Evolutionary conservation across 352 stramenopile genomes (phyloP), one percentile per base, ranked within the genome.

Genomic region (Thraustochytrium striatum): DNA sequence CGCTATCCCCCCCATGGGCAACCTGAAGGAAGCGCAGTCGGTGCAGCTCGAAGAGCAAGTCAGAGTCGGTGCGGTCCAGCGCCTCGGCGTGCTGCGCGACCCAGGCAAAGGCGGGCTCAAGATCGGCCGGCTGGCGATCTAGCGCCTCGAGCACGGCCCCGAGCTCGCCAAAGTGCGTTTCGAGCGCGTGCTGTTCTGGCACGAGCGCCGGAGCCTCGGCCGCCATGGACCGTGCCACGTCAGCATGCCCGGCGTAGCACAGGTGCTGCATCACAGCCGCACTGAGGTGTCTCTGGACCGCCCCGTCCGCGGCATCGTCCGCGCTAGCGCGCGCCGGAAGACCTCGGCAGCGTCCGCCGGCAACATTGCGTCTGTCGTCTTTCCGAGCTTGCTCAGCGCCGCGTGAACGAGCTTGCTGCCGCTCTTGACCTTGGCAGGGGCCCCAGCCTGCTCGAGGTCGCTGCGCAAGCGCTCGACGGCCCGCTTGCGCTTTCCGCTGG

Each of bases 1-100:
- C 32, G 7, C 3, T 13, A 50, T 75, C 65, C 21, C n/a, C 65
- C n/a, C 25, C 13, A 21, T 9, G 30, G 5, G 36, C 65, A 9
- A 75, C 16, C 50, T 61, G 44, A 7, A 75, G 21, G 52, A 62
- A 75, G 52, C 50, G 44, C 39, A 75, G 50, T 7, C 68, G 58
- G n/a, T 61, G 52, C 44, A 61, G 35, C 50, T 75, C 65, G 30
- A 75, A 75, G 32, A 62, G 5, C 1, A 75, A 38, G 21, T 36
- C 16, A 3, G 65, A 41, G 36, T 30, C 50, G 13, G 16, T 16
- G 25, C 0, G 13, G 13, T 70, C 33, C 41, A 70, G 59, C 3
- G n/a, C 5, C n/a, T 1, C 5, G 7, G 59, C 36, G 53, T 70
- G 59, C 9, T 30, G 21, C 19, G 9, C 5, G 21, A 38, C 13